These are phyloP conservation scores for Vanderwaltozyma polyspora DNA, from an alignment of 805 yeast genomes.

Conservation along the genomic window DNA sequence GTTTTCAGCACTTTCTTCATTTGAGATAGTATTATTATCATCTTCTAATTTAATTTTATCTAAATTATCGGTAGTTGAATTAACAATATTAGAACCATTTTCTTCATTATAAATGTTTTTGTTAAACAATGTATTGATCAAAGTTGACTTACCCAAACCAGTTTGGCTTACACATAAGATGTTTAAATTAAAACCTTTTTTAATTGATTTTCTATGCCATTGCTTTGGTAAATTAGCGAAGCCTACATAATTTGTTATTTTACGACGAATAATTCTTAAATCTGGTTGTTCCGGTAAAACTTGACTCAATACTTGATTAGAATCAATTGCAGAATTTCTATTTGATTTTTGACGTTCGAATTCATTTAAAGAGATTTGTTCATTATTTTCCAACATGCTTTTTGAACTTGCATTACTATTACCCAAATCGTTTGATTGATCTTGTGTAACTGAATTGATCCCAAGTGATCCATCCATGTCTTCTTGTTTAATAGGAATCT, in stretches of 20 bases:
- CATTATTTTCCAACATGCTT: too few relatives aligned
- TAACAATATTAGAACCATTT: slow-evolving; percentile 2
- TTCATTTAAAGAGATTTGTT: too few relatives aligned
- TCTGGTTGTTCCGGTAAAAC: slow-evolving; percentile 29
- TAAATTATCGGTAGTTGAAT: slow-evolving; percentile 6
- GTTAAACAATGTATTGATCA: slow-evolving; percentile 82
- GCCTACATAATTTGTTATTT: slow-evolving; percentile 87
- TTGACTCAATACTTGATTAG: too few relatives aligned
- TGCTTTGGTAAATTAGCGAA: slow-evolving; percentile 96
- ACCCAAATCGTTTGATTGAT: too few relatives aligned
- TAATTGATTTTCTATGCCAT: slow-evolving; percentile 91
- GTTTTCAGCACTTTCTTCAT: slow-evolving; percentile 4
- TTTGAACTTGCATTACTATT: too few relatives aligned
- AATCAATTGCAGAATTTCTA: too few relatives aligned
- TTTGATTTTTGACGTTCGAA: too few relatives aligned
- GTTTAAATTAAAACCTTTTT: slow-evolving; percentile 82
- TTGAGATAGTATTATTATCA: slow-evolving; percentile 3
- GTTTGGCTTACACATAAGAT: slow-evolving; percentile 83
- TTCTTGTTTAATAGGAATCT: too few relatives aligned
- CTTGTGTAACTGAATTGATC: too few relatives aligned
- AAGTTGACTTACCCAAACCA: slow-evolving; percentile 88
- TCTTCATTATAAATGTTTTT: slow-evolving; percentile 36
- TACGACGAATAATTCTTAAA: slow-evolving; percentile 61
- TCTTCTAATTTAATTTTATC: slow-evolving; percentile 6
- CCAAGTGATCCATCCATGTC: too few relatives aligned